Evolutionary conservation across 192 early-diverging fungal genomes (phyloP).

Genomic region (Rhizoclosmatium sp.): DNA sequence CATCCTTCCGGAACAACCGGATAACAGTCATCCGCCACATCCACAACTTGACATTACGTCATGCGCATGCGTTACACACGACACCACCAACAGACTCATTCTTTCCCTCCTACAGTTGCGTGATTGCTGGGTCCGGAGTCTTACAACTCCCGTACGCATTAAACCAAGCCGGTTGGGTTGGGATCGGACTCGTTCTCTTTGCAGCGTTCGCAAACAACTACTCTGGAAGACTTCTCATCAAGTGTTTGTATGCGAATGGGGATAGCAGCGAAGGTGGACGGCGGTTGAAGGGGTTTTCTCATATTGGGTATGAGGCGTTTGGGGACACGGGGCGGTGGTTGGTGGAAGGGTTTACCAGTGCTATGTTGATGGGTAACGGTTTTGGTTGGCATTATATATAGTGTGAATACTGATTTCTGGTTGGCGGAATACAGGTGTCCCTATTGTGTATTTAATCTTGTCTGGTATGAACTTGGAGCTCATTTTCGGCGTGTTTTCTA

Average conservation of each 20-base stretch:
- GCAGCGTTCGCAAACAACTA: constrained; percentile 76
- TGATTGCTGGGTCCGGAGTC: constrained; percentile 82
- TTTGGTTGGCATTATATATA: neutral
- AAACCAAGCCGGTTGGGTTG: constrained; percentile 78
- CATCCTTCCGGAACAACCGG: neutral
- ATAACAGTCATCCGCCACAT: neutral
- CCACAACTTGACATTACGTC: neutral
- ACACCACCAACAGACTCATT: neutral
- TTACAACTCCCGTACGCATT: constrained; percentile 86
- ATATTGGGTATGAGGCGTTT: constrained; percentile 75
- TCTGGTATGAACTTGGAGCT: constrained; percentile 73
- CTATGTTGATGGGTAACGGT: constrained; percentile 69
- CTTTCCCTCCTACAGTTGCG: constrained; percentile 53
- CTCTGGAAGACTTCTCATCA: constrained; percentile 75
- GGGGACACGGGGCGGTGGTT: constrained; percentile 68
- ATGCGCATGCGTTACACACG: neutral
- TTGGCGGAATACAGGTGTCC: constrained; percentile 29
- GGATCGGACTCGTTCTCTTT: constrained; percentile 71
- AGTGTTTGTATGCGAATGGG: constrained; percentile 76
- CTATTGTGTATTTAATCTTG: constrained; percentile 66
- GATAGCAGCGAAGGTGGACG: constrained; percentile 38
- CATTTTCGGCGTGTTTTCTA: constrained; percentile 60
- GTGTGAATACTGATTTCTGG: neutral
- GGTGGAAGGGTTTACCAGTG: constrained; percentile 68
- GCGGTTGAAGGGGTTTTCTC: constrained; percentile 49